Percentiles rank a stretch among this genome's conserved stretches.
These are phyloP conservation scores for Usnea hakonensis DNA, from an alignment of 495 filamentous ascomycete genomes.

Conservation along the genomic window DNA sequence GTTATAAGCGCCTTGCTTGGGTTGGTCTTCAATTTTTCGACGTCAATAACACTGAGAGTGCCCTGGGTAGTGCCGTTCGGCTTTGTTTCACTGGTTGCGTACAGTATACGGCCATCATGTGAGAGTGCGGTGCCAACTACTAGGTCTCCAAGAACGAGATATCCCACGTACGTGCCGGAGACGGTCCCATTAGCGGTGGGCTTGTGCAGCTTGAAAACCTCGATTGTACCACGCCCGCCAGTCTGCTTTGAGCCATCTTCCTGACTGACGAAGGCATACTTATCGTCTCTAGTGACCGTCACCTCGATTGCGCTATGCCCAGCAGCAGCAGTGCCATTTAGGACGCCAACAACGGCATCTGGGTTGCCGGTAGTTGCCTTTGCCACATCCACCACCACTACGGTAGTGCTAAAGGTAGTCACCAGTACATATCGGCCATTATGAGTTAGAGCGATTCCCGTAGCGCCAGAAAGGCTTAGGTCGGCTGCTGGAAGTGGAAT, in stretches of 20 bases:
- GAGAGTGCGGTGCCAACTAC: conserved; percentile 25
- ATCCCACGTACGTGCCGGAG: conserved; percentile 18
- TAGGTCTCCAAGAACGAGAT: conserved; percentile 15
- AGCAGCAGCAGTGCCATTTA: conserved; percentile 15
- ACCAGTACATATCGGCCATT: conserved; percentile 19
- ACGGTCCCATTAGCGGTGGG: conserved; percentile 18
- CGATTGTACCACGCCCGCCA: conserved; percentile 13
- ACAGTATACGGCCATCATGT: conserved; percentile 19
- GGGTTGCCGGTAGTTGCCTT: conserved; percentile 20
- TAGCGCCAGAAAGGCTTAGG: background rate
- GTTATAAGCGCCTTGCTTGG: conserved; percentile 19
- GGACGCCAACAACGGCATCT: conserved; percentile 21
- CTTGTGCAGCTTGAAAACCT: conserved; percentile 21
- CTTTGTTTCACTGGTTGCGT: conserved; percentile 23
- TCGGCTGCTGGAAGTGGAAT: conserved; percentile 17
- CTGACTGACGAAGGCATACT: conserved; percentile 26
- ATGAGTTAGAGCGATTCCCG: conserved; percentile 20
- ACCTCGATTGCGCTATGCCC: conserved; percentile 24
- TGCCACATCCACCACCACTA: conserved; percentile 20
- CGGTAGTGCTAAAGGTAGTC: conserved; percentile 15
- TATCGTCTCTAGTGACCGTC: conserved; percentile 21
- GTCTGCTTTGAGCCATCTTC: conserved; percentile 22
- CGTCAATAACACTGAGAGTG: conserved; percentile 18
- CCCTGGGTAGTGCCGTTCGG: conserved; percentile 12
- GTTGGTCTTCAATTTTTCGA: conserved; percentile 19